Base-by-base conservation (phyloP, 345 rosid genomes). In the Salix udensis region DNA sequence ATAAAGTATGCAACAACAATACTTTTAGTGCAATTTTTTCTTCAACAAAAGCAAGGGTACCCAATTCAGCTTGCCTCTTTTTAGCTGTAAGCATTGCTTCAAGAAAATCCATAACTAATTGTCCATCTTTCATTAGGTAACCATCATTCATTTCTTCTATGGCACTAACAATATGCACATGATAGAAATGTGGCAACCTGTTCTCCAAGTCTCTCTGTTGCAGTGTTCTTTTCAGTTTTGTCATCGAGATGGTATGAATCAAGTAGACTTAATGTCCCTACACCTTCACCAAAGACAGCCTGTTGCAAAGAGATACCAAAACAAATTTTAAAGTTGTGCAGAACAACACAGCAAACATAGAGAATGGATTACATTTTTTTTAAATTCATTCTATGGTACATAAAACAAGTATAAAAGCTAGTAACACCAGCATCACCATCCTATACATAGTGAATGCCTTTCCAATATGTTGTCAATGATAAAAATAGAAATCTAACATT, bases 71-170 rank as follows among this genome's bases (percentile, higher is more conserved):
- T 85, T 94, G 99, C 84, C 93, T 85, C 69, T 89, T 84, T 86
- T 94, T 97, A 74, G 99, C 98, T 66, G 85, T 88, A 79, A 94
- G 98, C 76, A 96, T 92, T 70, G 98, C 97, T 87, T 88, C 82
- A 39, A 96, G 86, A 87, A 96, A 94, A 78, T 88, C 89, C 70
- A 96, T 74, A 77, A 96, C 84, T 86, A 94, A 68, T 77, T 87
- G 92, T 69, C 97, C 97, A 83, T 91, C 96, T 74, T 87, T 83
- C 23, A 87, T 86, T 73, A 83, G 77, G 78, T 84, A 79, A 82
- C 76, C 84, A 75, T 86, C 91, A 84, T 81, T 84, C 80, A 82
- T 60, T 76, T 90, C 96, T 74, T 87, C 93, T 24, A 80, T 55
- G 34, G 88, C 83, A 84, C 75, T 86, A 66, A 76, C 74, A 79